Evolutionary conservation across 805 yeast genomes (phyloP), one percentile per base, ranked within the genome.

Genomic region (Wickerhamomyces hampshirensis): DNA sequence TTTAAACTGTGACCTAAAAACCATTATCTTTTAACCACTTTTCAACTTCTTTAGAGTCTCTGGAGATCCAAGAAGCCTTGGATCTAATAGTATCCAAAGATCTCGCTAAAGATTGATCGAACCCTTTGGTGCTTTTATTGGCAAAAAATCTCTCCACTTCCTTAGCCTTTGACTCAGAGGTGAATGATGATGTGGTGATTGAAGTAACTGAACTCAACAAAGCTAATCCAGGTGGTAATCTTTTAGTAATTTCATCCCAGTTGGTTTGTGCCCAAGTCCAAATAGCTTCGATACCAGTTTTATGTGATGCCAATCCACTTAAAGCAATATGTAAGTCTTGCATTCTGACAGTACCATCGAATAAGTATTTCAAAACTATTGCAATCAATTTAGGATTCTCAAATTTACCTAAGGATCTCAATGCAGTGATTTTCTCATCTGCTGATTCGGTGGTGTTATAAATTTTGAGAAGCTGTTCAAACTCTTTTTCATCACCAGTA

Each of bases 311-410:
- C 66, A 86, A 65, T 29, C 93, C 89, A 42, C 66, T 74, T 76
- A 91, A 69, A 46, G 95, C 94, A 47, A 77, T 71, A 62, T 77
- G 77, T 37, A 82, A 71, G 58, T 85, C 95, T 66, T 85, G 94
- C 48, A 77, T 74, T 42, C 83, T 66, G 28, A 68, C 65, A 31
- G 77, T 61, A 23, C 81, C 80, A 43, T 79, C 75, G 44, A 80
- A 70, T 44, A 80, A 57, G 53, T 69, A 67, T 4, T 62, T 68
- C 19, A 80, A 63, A 5, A 84, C 74, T 66, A 75, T 75, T 50
- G 73, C 63, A 38, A 77, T 65, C 35, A 80, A 60, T 35, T 66
- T 63, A 4, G 66, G 60, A 35, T 75, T 71, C 39, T 66, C 71
- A 51, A 82, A 79, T 45, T 69, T 57, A 51, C 95, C 95, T 32